Evolutionary conservation across 805 yeast species (phyloP).

Genomic region (Zygoascus ofunaensis): DNA sequence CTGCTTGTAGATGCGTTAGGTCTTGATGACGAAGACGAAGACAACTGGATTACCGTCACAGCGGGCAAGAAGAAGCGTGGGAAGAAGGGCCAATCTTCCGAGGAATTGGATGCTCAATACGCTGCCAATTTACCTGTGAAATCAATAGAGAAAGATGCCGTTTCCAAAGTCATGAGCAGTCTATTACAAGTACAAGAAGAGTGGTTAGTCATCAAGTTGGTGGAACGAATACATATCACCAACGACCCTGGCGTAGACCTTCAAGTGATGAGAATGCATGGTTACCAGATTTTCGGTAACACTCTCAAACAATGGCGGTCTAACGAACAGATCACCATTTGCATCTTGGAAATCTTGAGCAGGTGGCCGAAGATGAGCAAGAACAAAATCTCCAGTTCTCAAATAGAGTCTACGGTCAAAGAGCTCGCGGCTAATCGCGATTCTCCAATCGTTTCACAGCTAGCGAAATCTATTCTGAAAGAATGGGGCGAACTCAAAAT

Average conservation of each 20-base stretch:
- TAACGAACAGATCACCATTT: conserved; percentile 35
- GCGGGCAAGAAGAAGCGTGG: conserved; percentile 53
- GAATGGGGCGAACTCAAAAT: conserved; percentile 69
- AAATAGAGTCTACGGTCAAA: conserved; percentile 56
- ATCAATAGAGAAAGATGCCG: conserved; percentile 48
- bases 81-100: conserved; percentile 2
- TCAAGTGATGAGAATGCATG: conserved; percentile 69
- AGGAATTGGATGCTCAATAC: conserved; percentile 43
- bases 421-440: conserved; percentile 29
- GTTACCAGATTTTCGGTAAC: conserved; percentile 68
- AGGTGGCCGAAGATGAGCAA: conserved; percentile 67
- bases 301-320: conserved; percentile 37
- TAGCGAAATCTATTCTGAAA: conserved; percentile 40
- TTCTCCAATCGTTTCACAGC: conserved; percentile 21
- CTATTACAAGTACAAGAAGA: conserved; percentile 67
- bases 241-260: conserved; percentile 43
- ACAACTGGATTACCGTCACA: conserved; percentile 31
- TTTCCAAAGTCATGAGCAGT: conserved; percentile 71
- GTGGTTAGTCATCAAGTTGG: conserved; percentile 52
- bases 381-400: conserved; percentile 66
- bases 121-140: conserved; percentile 48
- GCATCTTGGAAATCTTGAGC: conserved; percentile 48
- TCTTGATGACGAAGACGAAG: conserved; percentile 53
- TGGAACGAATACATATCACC: conserved; percentile 56
- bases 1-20: conserved; percentile 80